Conservation (phyloP, 306 rosid genomes). For the Ochetophila trinervis region DNA sequence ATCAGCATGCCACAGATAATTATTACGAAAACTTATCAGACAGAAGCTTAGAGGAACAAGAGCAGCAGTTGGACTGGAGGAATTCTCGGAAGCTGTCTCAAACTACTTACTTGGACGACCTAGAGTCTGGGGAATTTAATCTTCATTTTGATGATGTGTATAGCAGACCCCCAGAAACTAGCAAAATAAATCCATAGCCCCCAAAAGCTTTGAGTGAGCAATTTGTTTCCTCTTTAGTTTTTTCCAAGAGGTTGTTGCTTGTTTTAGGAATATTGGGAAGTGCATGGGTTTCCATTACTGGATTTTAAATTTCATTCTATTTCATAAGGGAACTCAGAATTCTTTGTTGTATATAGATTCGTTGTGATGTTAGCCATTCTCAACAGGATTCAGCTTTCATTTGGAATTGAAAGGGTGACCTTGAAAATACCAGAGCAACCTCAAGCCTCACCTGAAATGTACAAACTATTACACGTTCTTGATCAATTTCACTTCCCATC, state of each 20-base stretch:
- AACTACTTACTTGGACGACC: conserved; percentile 44
- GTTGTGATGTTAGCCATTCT: conserved; percentile 26
- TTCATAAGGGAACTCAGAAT: conserved; percentile 37
- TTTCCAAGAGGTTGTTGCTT: conserved; percentile 36
- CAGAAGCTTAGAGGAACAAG: conserved; percentile 52
- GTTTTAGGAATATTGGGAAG: conserved; percentile 25
- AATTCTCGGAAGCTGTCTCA: conserved; percentile 39
- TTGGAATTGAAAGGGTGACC: conserved; percentile 26
- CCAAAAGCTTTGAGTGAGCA: conserved; percentile 39
- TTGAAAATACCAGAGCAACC: conserved; percentile 9
- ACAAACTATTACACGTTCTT: conserved; percentile 12
- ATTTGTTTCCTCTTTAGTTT: conserved; percentile 30
- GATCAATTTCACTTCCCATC: neutral
- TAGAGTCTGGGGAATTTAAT: conserved; percentile 53
- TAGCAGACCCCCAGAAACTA: conserved; percentile 52
- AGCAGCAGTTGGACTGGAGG: conserved; percentile 47
- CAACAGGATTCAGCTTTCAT: conserved; percentile 20
- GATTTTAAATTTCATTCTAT: conserved; percentile 21
- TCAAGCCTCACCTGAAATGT: conserved; percentile 32
- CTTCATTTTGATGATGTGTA: conserved; percentile 82
- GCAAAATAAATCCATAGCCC: conserved; percentile 33
- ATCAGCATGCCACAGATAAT: conserved; percentile 25
- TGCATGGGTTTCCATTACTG: conserved; percentile 33
- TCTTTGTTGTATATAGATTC: conserved; percentile 77
- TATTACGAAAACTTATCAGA: conserved; percentile 47